Evolutionary conservation across 2,329 filamentous ascomycete species (phyloP), one percentile per base, ranked within the genome.

Genomic region (Diaporthe caulivora): DNA sequence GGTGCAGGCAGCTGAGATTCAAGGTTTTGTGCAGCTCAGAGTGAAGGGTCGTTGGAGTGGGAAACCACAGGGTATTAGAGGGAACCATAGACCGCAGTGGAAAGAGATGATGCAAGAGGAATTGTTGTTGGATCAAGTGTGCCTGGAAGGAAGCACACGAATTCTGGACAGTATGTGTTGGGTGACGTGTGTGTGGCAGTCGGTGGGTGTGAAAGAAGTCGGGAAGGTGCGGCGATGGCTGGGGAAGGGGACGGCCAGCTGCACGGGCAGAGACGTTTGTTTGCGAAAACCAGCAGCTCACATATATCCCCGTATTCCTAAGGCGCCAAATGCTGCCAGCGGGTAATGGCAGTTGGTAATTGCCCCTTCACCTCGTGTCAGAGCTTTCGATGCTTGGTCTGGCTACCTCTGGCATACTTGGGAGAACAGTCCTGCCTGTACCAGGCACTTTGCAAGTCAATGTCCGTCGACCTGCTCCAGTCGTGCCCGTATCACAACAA

Each of bases 251-350:
- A 47, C 31, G 15, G 6, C 18, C 42, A 34, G 15, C 11, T 24
- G 29, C 26, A 15, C 31, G 21, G 29, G 62, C 42, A 53, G 62
- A 67, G 31, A 67, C 37, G 13, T 40, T 3, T 53, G n/a, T 67
- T 67, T 67, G n/a, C 31, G 47, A 67, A 51, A 18, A 15, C 47
- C 47, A 67, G 21, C 44, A 51, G 47, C 62, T 53, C n/a, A 21
- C 47, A 51, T 15, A 31, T 37, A 18, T 53, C n/a, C 31, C 37
- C 37, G 6, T 40, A 40, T 13, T 40, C 37, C 11, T n/a, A 17
- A 34, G 53, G 26, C 29, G 8, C 31, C 31, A 58, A 58, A 34
- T 21, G 18, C 7, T 9, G 17, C n/a, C n/a, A 42, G 7, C 55
- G 5, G 29, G 29, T n/a, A 40, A 24, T 21, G 26, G 29, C 34